Evolutionary conservation across 768 basidiomycete genomes (phyloP), one percentile per base, ranked within the genome.

Genomic region (Lactarius sp.): DNA sequence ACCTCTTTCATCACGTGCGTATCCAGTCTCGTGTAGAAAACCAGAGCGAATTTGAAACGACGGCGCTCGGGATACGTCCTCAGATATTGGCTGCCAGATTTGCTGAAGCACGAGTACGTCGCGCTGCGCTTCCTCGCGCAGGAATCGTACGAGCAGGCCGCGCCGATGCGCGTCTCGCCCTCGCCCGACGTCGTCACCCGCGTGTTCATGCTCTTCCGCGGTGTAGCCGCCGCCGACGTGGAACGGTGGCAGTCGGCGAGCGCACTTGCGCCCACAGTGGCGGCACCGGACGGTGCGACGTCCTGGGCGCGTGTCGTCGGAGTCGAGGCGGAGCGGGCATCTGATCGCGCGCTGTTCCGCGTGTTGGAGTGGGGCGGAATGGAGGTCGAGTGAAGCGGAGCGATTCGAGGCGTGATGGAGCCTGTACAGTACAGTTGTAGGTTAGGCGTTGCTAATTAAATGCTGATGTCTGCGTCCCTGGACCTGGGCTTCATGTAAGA

Each of bases 151-250:
- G 77, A 77, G 56, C 60, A 64, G 6, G 74, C 79, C 0, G 80
- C 78, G 1, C 74, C 69, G 0, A 71, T 82, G 16, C 65, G 67
- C 2, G 63, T 82, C 52, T 63, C 59, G 2, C 82, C 82, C 1
- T 41, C 61, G 39, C 80, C 81, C 14, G 79, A 79, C 59, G 72
- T 78, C 52, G 71, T 80, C 9, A 77, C 74, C 0, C 77, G 79
- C 7, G 71, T 82, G 12, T 81, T 82, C 66, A 80, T 82, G 79
- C 67, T 81, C 3, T 83, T 80, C 69, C 69, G 73, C 20, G 78
- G 78, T 1, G 67, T 81, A 0, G 33, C 50, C 8, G 66, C 67
- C 4, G 68, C 63, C 0, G 70, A 74, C 0, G 20, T 70, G 3
- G 54, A 34, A 2, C 50, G 47, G 2, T 80, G 78, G 79, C 46